Evolutionary conservation across 2,329 filamentous ascomycete species (phyloP), one percentile per base, ranked within the genome.

Genomic region (Penicillium sp.): DNA sequence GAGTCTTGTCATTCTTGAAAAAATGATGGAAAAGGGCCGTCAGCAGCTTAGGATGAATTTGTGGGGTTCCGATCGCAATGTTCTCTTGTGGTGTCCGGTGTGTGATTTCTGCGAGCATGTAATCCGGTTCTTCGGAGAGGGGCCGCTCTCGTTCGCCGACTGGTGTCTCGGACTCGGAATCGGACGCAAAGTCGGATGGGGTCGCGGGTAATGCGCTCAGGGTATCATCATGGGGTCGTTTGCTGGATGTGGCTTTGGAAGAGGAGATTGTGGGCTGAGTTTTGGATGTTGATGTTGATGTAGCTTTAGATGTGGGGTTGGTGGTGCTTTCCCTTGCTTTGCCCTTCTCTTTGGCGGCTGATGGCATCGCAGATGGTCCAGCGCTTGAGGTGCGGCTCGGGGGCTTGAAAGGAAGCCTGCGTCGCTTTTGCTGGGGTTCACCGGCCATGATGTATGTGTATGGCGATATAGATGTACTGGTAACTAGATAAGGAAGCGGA

Each of bases 21-120:
- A 90, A 86, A 65, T 93, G 86, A 70, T 96, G 88, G 33, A 97
- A 79, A 3, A 97, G 77, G 35, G 86, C 84, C 10, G 90, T 89
- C 41, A 97, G 76, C 0, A 98, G 80, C 44, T 90, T 86, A 3
- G 84, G 80, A 0, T 92, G 90, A 27, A 97, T 89, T 1, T 82
- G 61, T 3, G 76, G 75, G 4, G 74, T 70, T 27, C 70, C 69
- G 14, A 68, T 68, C 21, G 67, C 63, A 14, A 77, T 65, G 13
- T 75, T 67, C 2, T 70, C 65, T 2, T 54, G 33, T 24, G 66
- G 58, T 16, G 67, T 56, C 7, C 57, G 62, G 33, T 64, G 70
- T 37, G 66, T 73, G 29, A 80, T 76, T 58, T 80, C 78, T 1
- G 78, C 78, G 33, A 80, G 76, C 16, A 80, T 79, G 48, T 72